Conservation (phyloP, 1,284 basidiomycete species). For the Cryptococcus jaspeensis region DNA sequence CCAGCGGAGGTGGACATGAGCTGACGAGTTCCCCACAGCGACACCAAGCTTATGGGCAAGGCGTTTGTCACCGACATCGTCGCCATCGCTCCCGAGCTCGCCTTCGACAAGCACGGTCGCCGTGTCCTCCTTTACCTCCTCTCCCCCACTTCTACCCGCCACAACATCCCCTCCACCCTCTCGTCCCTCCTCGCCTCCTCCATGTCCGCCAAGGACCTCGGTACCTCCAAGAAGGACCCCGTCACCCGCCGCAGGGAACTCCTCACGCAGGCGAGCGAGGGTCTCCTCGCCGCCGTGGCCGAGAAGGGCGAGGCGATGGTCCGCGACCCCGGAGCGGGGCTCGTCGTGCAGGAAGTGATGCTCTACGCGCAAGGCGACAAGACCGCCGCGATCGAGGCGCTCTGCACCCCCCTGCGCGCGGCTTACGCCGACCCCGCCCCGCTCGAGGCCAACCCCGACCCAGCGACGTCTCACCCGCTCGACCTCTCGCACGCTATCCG, state of each 20-base stretch:
- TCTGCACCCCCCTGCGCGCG: slow-evolving; percentile 60
- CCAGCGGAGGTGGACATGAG: neutral
- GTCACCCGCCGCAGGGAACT: slow-evolving; percentile 66
- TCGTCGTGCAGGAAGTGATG: slow-evolving; percentile 76
- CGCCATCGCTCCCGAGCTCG: slow-evolving; percentile 57
- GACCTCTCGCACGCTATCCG: slow-evolving; percentile 76
- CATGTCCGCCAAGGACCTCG: slow-evolving; percentile 52
- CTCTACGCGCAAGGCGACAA: slow-evolving; percentile 79
- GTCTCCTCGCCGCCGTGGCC: slow-evolving; percentile 65
- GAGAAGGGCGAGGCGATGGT: slow-evolving; percentile 61
- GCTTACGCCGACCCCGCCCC: slow-evolving; percentile 57
- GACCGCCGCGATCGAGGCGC: slow-evolving; percentile 59
- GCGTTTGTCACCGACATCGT: slow-evolving; percentile 61
- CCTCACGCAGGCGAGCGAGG: slow-evolving; percentile 65
- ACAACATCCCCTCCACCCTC: slow-evolving; percentile 78
- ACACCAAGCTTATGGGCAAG: slow-evolving; percentile 81
- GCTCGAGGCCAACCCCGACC: slow-evolving; percentile 27
- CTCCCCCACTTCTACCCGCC: slow-evolving; percentile 69
- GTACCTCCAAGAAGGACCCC: slow-evolving; percentile 76
- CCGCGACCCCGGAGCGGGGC: slow-evolving; percentile 71
- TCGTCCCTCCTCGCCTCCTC: slow-evolving; percentile 64
- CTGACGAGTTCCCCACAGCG: slow-evolving; percentile 54
- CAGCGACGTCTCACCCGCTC: slow-evolving; percentile 61
- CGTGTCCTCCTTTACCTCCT: slow-evolving; percentile 77
- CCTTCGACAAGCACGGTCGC: slow-evolving; percentile 57